phyloP scores from a whole-genome alignment of 2,329 filamentous ascomycete species.

The Alternaria angustiovoidea region DNA sequence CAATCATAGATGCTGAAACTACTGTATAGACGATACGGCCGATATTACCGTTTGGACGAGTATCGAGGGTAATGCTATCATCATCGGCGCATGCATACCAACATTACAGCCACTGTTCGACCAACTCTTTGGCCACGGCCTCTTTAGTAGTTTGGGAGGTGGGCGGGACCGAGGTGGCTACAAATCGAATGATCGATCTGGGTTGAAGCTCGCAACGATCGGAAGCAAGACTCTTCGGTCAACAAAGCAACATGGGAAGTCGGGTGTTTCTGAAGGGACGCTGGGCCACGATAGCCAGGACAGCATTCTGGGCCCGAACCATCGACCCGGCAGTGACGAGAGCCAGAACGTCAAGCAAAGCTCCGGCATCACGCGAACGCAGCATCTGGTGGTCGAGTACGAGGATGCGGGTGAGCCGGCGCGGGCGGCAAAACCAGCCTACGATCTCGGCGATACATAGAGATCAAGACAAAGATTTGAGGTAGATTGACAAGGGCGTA shows the following conservation, averaged over 20 bases:
- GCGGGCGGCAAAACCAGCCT: not conserved
- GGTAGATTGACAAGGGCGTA: not conserved
- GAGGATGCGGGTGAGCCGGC: not conserved
- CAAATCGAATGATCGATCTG: not conserved
- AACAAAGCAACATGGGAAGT: not conserved
- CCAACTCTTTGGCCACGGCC: not conserved
- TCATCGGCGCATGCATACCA: slow-evolving; percentile 9
- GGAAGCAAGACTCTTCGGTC: not conserved
- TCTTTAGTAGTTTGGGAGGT: not conserved
- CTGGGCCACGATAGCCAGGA: not conserved
- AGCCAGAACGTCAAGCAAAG: not conserved
- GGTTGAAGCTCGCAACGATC: not conserved
- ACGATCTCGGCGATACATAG: not conserved
- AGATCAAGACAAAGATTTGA: not conserved
- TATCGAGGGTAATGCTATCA: slow-evolving; percentile 5
- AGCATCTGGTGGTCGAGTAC: not conserved
- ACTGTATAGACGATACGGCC: not conserved
- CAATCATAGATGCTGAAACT: not conserved
- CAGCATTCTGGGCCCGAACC: not conserved
- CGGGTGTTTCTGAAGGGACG: not conserved
- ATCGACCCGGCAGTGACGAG: not conserved
- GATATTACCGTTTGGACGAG: slow-evolving; percentile 10
- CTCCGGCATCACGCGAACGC: not conserved
- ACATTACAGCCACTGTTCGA: slow-evolving; percentile 2
- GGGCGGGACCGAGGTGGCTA: not conserved